phyloP scores from a whole-genome alignment of 805 yeast species.

The Spathaspora passalidarum region DNA sequence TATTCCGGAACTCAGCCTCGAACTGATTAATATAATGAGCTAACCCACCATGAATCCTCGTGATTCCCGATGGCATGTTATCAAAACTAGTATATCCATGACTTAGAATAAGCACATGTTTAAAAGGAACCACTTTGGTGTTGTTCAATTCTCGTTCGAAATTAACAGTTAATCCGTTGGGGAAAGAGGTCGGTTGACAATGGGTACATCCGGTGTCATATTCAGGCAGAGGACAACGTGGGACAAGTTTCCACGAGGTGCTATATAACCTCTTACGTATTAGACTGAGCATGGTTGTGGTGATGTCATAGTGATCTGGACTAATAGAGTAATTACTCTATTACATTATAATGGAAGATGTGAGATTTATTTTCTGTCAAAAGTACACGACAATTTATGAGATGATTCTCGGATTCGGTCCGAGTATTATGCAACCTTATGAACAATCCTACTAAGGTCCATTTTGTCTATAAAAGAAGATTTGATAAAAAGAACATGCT shows the following conservation, averaged over 20 bases:
- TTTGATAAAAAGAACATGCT: too few species aligned
- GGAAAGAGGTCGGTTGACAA: conserved; percentile 42
- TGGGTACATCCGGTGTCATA: conserved; percentile 62
- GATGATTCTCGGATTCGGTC: too few species aligned
- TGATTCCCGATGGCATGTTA: conserved; percentile 51
- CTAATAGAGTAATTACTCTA: too few species aligned
- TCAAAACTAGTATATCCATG: conserved; percentile 35
- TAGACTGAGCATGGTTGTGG: background rate
- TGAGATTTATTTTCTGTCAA: too few species aligned
- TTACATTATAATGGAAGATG: too few species aligned
- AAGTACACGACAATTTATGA: too few species aligned
- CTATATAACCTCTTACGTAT: conserved; percentile 5
- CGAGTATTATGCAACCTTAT: too few species aligned
- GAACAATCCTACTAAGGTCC: too few species aligned
- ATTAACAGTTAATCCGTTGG: conserved; percentile 42
- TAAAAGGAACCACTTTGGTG: conserved; percentile 51
- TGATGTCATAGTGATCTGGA: background rate
- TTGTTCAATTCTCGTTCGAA: conserved; percentile 36
- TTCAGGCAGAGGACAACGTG: conserved; percentile 47
- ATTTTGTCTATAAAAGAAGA: too few species aligned
- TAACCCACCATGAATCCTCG: conserved; percentile 43
- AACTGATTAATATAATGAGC: conserved; percentile 35
- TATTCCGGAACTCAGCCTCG: conserved; percentile 33
- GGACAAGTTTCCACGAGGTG: conserved; percentile 9
- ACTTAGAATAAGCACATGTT: conserved; percentile 53